Percentiles rank a stretch among this genome's conserved stretches.
Conservation (phyloP, 305 asterid genomes). For the Fraxinus paxiana region DNA sequence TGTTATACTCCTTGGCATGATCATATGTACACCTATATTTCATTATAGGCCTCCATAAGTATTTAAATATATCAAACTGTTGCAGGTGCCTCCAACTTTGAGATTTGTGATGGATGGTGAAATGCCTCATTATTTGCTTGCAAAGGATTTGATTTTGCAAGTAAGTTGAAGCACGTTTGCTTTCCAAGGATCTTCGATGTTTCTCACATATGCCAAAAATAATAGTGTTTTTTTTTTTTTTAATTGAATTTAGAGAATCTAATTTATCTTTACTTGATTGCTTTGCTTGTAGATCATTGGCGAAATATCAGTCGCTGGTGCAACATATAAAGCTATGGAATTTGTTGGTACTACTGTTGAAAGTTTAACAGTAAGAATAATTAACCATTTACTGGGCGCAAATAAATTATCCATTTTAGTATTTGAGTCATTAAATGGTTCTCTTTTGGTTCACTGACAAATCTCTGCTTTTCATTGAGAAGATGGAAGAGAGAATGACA, state of each 20-base stretch:
- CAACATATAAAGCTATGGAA: slow-evolving; percentile 95
- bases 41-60: slow-evolving; percentile 9
- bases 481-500: slow-evolving; percentile 99
- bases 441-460: background rate
- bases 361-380: slow-evolving; percentile 65
- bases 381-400: background rate
- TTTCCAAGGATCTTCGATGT: background rate
- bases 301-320: slow-evolving; percentile 96
- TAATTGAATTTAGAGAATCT: background rate
- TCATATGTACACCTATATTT: background rate
- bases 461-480: slow-evolving; percentile 6
- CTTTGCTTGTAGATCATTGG: slow-evolving; percentile 72
- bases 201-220: background rate
- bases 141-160: slow-evolving; percentile 93
- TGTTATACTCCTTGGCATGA: background rate
- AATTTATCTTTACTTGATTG: slow-evolving; percentile 23
- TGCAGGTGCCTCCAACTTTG: slow-evolving; percentile 93
- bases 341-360: slow-evolving; percentile 86
- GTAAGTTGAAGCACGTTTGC: slow-evolving; percentile 37
- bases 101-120: slow-evolving; percentile 96
- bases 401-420: background rate
- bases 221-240: background rate
- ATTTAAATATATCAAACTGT: slow-evolving; percentile 11
- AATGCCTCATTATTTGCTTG: slow-evolving; percentile 93
- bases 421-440: background rate